Base-by-base conservation (phyloP, 306 rosid genomes). In the Castanopsis chinensis region DNA sequence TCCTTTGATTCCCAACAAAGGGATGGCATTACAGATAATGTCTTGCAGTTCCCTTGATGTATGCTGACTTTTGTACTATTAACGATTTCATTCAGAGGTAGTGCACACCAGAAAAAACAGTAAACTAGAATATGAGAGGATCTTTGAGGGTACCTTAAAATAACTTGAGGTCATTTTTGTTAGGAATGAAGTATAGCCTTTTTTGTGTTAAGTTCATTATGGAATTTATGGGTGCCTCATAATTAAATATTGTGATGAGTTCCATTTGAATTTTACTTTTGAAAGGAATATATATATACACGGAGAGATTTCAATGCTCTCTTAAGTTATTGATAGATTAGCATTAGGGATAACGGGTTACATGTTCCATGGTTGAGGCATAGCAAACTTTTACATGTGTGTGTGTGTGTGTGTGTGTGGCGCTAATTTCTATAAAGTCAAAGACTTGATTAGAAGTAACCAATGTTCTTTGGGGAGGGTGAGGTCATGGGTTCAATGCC, bases 401-500 rank as follows among this genome's bases (percentile, higher is more conserved):
- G 6, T 55, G 33, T 30, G 33, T n/a, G n/a, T n/a, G n/a, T 35
- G 41, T 17, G 30, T 9, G 27, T 43, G 11, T 15, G 7, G 27
- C 19, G 58, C 35, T 49, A 14, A 60, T 63, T 20, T 11, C 33
- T 63, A 13, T 28, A 11, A n/a, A 28, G 37, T 60, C 33, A 45
- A 76, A 76, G 25, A 61, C 37, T 32, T 78, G 64, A 72, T 71
- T 52, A 53, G 61, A 78, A 71, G 70, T 74, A 74, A 21, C 76
- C 27, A 43, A 30, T 52, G 20, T 37, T 37, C 45, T 37, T 37
- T 37, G 45, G 45, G 7, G 45, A 37, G 45, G 45, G 45, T 37
- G 45, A 37, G 45, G 11, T 37, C 45, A 37, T 37, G 45, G 45
- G 3, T 8, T 37, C 0, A 37, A 37, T 37, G 45, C 45, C 0